Conservation (phyloP, 768 basidiomycete genomes). For the Clitopilus hobsonii region DNA sequence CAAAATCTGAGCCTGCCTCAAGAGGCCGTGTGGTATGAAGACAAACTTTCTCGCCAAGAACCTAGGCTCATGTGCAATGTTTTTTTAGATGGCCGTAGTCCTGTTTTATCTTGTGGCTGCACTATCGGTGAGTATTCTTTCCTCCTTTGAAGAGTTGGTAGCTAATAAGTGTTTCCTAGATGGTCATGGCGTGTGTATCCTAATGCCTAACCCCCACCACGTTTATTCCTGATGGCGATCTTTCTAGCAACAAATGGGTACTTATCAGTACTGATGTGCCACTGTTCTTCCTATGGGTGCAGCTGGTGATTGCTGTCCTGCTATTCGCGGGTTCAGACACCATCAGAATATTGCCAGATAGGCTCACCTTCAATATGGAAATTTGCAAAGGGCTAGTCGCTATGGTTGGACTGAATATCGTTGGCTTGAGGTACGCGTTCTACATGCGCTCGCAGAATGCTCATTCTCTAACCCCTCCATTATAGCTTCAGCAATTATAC, state of each 20-base stretch:
- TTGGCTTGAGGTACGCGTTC: constrained; percentile 70
- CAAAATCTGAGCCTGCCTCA: constrained; percentile 35
- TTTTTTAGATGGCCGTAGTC: constrained; percentile 62
- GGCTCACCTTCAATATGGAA: constrained; percentile 57
- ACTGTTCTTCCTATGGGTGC: constrained; percentile 82
- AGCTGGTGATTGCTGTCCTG: constrained; percentile 74
- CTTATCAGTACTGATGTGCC: constrained; percentile 69
- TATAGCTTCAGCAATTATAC: constrained; percentile 86
- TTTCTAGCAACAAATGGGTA: constrained; percentile 84
- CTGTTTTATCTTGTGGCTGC: constrained; percentile 88
- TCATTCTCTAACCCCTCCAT: background rate
- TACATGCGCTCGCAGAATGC: background rate
- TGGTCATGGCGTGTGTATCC: constrained; percentile 78
- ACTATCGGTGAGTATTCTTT: constrained; percentile 57
- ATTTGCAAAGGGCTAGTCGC: constrained; percentile 71
- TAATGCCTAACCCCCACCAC: background rate
- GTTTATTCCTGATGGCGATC: background rate
- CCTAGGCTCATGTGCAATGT: background rate
- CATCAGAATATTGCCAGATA: constrained; percentile 61
- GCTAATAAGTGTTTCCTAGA: constrained; percentile 37
- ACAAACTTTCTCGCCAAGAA: constrained; percentile 1
- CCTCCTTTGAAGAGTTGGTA: background rate
- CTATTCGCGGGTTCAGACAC: constrained; percentile 66
- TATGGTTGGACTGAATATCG: constrained; percentile 71
- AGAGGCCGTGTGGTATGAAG: constrained; percentile 38